phyloP scores from a whole-genome alignment of 805 yeast genomes.

The Clavispora carvajalis region DNA sequence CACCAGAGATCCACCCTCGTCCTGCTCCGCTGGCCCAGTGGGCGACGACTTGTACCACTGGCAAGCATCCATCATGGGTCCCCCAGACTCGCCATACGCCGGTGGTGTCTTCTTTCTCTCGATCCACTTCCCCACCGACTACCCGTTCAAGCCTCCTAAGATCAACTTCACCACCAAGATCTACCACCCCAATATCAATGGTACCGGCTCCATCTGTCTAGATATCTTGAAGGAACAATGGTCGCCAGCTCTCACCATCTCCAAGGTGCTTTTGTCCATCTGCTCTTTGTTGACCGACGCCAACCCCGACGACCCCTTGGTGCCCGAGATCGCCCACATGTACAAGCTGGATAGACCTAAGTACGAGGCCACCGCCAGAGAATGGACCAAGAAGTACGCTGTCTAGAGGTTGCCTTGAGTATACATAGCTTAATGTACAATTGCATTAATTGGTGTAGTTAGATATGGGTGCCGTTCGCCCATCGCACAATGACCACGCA shows the following conservation, averaged over 20 bases:
- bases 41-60: conserved; percentile 98
- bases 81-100: conserved; percentile 83
- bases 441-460: conserved; percentile 8
- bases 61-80: conserved; percentile 99
- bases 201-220: conserved; percentile 92
- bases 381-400: conserved; percentile 98
- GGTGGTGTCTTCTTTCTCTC: conserved; percentile 95
- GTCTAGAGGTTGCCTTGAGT: conserved; percentile 40
- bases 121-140: conserved; percentile 97
- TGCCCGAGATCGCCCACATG: conserved; percentile 95
- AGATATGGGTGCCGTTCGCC: too few species aligned
- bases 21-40: conserved; percentile 98
- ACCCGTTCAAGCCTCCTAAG: conserved; percentile 98
- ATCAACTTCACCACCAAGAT: conserved; percentile 84
- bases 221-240: conserved; percentile 97
- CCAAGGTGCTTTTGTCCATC: conserved; percentile 90
- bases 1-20: conserved; percentile 92
- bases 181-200: conserved; percentile 95
- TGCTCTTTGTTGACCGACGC: conserved; percentile 96
- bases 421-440: conserved; percentile 15
- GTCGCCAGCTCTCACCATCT: conserved; percentile 97
- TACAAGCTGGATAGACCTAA: conserved; percentile 91
- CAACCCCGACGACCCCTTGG: conserved; percentile 97
- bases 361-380: conserved; percentile 95
- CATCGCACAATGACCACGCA: too few species aligned